phyloP scores from a whole-genome alignment of 345 rosid genomes.

The Syzygium grande region DNA sequence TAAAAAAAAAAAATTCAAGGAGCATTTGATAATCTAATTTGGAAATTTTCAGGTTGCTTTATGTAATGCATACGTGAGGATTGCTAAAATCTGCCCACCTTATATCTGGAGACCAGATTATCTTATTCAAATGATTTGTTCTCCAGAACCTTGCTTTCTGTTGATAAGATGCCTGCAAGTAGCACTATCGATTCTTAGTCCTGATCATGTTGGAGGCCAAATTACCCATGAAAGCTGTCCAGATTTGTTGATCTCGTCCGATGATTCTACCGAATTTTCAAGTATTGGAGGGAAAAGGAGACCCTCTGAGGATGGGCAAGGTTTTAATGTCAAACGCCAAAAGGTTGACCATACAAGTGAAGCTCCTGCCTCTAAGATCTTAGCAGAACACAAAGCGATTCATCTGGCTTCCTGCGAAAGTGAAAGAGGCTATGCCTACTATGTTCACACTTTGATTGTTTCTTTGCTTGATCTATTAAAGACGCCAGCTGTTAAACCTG shows the following conservation, averaged over 20 bases:
- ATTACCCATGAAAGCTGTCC: slow-evolving; percentile 10
- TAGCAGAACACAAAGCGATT: slow-evolving; percentile 19
- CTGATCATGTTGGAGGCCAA: slow-evolving; percentile 37
- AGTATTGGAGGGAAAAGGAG: slow-evolving; percentile 60
- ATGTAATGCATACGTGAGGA: slow-evolving; percentile 59
- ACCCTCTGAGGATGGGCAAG: slow-evolving; percentile 22
- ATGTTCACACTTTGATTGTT: slow-evolving; percentile 28
- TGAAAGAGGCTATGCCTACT: slow-evolving; percentile 10
- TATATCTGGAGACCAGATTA: slow-evolving; percentile 73
- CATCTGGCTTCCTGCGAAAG: slow-evolving; percentile 24
- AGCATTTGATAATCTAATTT: neutral
- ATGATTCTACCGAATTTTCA: slow-evolving; percentile 21
- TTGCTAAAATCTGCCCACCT: slow-evolving; percentile 72
- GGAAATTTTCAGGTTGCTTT: slow-evolving; percentile 54
- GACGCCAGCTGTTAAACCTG: slow-evolving; percentile 30
- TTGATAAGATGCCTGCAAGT: slow-evolving; percentile 70
- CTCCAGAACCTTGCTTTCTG: slow-evolving; percentile 56
- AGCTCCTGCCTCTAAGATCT: slow-evolving; percentile 20
- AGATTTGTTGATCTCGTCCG: slow-evolving; percentile 16
- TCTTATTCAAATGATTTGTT: slow-evolving; percentile 46
- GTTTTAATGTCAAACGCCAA: slow-evolving; percentile 44
- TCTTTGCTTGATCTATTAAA: slow-evolving; percentile 52
- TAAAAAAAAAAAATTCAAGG: neutral
- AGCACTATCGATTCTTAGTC: slow-evolving; percentile 49
- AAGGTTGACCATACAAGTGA: slow-evolving; percentile 41